Percentiles rank a stretch among this genome's conserved stretches.
phyloP scores from a whole-genome alignment of 495 filamentous ascomycete species.

The Cryomyces minteri region DNA sequence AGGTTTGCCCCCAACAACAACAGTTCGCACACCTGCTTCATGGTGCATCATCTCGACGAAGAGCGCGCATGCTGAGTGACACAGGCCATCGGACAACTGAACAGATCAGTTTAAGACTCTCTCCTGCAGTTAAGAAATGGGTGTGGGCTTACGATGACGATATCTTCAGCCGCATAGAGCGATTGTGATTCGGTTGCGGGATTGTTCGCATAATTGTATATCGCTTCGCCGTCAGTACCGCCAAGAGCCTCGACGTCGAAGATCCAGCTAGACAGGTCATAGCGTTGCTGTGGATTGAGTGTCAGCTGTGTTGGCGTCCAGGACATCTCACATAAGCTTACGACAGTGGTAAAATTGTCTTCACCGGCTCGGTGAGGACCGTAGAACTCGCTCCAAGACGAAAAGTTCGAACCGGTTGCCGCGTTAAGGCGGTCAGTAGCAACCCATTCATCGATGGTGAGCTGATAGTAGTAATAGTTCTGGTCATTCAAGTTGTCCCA shows the following conservation, averaged over 20 bases:
- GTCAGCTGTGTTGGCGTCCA: too few species aligned
- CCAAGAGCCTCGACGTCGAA: too few species aligned
- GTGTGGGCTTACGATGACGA: slow-evolving; percentile 4
- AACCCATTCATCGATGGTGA: slow-evolving; percentile 23
- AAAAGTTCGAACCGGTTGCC: slow-evolving; percentile 26
- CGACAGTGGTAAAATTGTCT: slow-evolving; percentile 27
- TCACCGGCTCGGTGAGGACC: slow-evolving; percentile 25
- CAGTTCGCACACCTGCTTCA: slow-evolving; percentile 27
- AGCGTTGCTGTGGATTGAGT: slow-evolving; percentile 13
- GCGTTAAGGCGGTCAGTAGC: slow-evolving; percentile 24
- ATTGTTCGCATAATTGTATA: too few species aligned
- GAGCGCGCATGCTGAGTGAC: slow-evolving; percentile 30
- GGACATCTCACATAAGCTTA: not conserved
- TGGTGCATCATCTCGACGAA: slow-evolving; percentile 35
- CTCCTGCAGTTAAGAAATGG: not conserved
- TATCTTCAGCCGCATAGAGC: slow-evolving; percentile 10
- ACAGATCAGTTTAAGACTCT: not conserved
- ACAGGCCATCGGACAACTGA: slow-evolving; percentile 27
- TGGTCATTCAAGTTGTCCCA: slow-evolving; percentile 7
- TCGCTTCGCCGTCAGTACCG: too few species aligned
- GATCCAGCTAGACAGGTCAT: slow-evolving; percentile 23
- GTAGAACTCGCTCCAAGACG: slow-evolving; percentile 34
- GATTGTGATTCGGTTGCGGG: too few species aligned
- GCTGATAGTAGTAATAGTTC: not conserved
- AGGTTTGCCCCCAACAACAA: slow-evolving; percentile 31